Base-by-base conservation (phyloP, 352 stramenopile species). In the Phytophthora cactorum region DNA sequence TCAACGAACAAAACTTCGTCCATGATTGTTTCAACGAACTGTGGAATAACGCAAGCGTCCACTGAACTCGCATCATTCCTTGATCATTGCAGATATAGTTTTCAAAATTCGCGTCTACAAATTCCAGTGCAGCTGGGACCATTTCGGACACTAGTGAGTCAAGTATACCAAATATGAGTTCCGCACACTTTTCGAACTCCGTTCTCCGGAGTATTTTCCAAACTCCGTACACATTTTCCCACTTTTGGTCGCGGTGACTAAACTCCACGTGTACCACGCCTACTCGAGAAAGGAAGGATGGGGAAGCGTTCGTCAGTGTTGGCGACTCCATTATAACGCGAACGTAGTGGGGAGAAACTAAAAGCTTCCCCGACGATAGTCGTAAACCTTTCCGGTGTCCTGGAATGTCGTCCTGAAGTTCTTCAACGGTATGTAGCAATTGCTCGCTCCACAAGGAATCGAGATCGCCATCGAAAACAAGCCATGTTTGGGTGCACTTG, bases 391-490 rank as follows among this genome's bases (percentile, higher is more conserved):
- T 65, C 5, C 43, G 51, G 15, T 67, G 44, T 2, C 53, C 56
- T 22, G 63, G 27, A 3, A 58, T 32, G 12, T 64, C 57, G 31
- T 66, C 58, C 6, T 71, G 53, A 2, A 58, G 11, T 32, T 78
- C 74, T 47, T 59, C 59, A 5, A 76, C 57, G 1, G 78, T 59
- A 28, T 74, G 78, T 1, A 91, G 25, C 14, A 93, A n/a, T 29
- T 70, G 74, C 9, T 87, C 82, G 10, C 68, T 77, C 85, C 84
- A 95, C 0, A 44, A 45, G 5, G 63, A 14, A 46, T 76, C 66
- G 1, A 91, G 32, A n/a, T 88, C 75, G 0, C 86, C 83, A 58
- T 95, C 86, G 14, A 95, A 63, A 5, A 92, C 57, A 5, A 93
- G 58, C 84, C 86, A 95, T 15, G 84, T 89, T 7, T 81, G 63